Conservation (phyloP, 805 yeast species). For the Spathaspora gorwiae region DNA sequence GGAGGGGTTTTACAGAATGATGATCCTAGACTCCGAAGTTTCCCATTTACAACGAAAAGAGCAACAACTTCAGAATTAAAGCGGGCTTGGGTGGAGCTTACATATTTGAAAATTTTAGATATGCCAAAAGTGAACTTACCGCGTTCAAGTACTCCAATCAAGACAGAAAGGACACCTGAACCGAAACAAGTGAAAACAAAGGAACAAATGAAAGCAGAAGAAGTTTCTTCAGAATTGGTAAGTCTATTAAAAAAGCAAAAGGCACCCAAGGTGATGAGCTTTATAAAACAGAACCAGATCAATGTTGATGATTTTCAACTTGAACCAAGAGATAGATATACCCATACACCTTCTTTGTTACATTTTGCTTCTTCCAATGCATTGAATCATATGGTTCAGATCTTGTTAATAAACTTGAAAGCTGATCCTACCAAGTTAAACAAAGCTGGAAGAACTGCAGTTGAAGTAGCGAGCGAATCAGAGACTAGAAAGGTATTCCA, state of each 20-base stretch:
- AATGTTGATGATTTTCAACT: conserved; percentile 46
- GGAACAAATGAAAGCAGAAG: conserved; percentile 26
- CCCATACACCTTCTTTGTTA: conserved; percentile 64
- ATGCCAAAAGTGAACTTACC: conserved; percentile 45
- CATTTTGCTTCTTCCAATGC: conserved; percentile 75
- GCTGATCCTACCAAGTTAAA: conserved; percentile 65
- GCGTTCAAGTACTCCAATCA: conserved; percentile 15
- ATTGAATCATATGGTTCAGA: conserved; percentile 59
- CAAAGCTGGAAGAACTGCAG: conserved; percentile 57
- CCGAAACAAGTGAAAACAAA: conserved; percentile 13
- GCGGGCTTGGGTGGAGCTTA: conserved; percentile 76
- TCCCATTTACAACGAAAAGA: conserved; percentile 88
- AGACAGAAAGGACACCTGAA: conserved; percentile 7
- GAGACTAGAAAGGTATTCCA: conserved; percentile 57
- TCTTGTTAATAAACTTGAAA: conserved; percentile 57
- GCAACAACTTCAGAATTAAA: conserved; percentile 81
- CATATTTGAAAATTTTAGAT: conserved; percentile 51
- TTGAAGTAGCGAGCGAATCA: conserved; percentile 52
- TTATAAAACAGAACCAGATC: conserved; percentile 54
- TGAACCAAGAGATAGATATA: conserved; percentile 50
- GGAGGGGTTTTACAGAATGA: conserved; percentile 46
- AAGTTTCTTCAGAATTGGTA: conserved; percentile 55
- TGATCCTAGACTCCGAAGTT: conserved; percentile 60
- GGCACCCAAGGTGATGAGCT: conserved; percentile 67
- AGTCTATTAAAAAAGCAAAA: conserved; percentile 64